These are phyloP conservation scores for Madurella fahalii DNA, from an alignment of 2,329 filamentous ascomycete species.

Conservation along the genomic window DNA sequence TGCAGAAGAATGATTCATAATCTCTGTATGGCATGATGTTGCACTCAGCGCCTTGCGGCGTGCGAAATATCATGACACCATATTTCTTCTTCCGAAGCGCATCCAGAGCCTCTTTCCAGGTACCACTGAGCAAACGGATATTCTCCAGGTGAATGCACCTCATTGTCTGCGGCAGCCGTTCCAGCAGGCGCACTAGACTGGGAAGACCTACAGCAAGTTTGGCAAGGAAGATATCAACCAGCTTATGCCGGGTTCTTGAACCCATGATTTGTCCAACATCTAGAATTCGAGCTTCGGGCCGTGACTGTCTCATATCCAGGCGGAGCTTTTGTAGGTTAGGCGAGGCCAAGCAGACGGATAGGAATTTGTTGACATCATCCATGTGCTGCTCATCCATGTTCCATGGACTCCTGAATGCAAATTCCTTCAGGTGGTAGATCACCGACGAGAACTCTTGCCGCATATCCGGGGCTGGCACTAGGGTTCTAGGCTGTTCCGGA, in stretches of 20 bases:
- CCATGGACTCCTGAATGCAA: not conserved
- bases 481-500: not conserved
- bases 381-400: not conserved
- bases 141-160: not conserved
- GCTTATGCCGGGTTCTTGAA: not conserved
- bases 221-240: not conserved
- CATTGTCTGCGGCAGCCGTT: slow-evolving; percentile 3
- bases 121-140: slow-evolving; percentile 3
- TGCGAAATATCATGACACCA: not conserved
- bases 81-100: slow-evolving; percentile 13
- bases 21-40: slow-evolving; percentile 6
- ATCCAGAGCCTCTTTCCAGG: slow-evolving; percentile 12
- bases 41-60: not conserved
- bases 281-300: not conserved
- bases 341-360: slow-evolving; percentile 5
- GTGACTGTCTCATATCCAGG: not conserved
- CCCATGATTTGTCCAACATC: not conserved
- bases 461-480: not conserved
- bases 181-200: not conserved
- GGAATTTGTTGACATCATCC: slow-evolving; percentile 1
- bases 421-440: not conserved
- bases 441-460: not conserved
- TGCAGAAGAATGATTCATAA: not conserved
- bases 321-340: not conserved
- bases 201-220: not conserved